Evolutionary conservation across 2,329 filamentous ascomycete genomes (phyloP), one percentile per base, ranked within the genome.

Genomic region (Pseudogymnoascus sp.): DNA sequence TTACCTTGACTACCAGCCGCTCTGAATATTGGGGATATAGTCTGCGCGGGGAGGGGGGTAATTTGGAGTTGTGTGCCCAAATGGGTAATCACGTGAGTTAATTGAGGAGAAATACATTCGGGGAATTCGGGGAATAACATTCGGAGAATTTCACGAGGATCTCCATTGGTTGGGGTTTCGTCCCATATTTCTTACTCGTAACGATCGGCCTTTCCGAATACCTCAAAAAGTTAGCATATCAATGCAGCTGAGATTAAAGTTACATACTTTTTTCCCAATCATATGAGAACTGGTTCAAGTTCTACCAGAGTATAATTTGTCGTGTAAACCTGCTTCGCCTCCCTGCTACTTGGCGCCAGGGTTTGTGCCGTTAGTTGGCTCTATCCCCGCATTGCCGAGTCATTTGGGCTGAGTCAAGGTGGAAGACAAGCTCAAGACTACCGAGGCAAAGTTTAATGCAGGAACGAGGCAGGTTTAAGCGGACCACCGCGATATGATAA

Each of bases 381-480:
- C 25, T 25, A 16, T n/a, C 14, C 46, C 11, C 4, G 9, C 2
- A 16, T 7, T 16, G 14, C 46, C 23, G 46, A 53, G 25, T 53
- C 43, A 53, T 53, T 28, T 3, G 23, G 14, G 43, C 2, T 23
- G 43, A 53, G 43, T 53, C 43, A 53, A 31, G 46, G 8, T 21
- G 46, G 40, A 5, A 31, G 7, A 9, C 16, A 53, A 53, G 46
- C 25, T 53, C 12, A 6, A 11, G 9, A 31, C 46, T 31, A 25
- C 46, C 46, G 46, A 53, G 46, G 46, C 46, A 53, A 31, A 21
- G 46, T 12, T 53, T 53, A 53, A 53, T 53, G 14, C 43, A 53
- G 43, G 43, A 53, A 53, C 43, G 21, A 14, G 43, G 43, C 43
- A 53, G 23, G 23, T 53, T 53, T 53, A 53, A 28, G 43, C 43